Evolutionary conservation across 2,329 filamentous ascomycete genomes (phyloP), one percentile per base, ranked within the genome.

Genomic region (Ophiognomonia clavigignenti-juglandacearum): DNA sequence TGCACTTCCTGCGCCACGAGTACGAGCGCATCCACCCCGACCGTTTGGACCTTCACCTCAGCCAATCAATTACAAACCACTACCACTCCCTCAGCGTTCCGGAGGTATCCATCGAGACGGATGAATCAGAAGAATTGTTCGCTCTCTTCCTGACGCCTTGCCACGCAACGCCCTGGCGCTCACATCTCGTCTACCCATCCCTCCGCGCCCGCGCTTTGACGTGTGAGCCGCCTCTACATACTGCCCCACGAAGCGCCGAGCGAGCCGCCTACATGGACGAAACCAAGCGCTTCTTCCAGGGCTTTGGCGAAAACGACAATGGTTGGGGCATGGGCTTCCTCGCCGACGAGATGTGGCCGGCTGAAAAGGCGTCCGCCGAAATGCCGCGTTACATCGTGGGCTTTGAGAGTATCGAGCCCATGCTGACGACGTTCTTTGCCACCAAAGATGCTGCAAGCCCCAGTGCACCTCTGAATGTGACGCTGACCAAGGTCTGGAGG

Each of bases 101-200:
- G 54, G 58, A 43, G 3, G 1, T 54, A 59, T 26, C 56, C 36
- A 6, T 7, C 6, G 19, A 52, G 32, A 48, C 60, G 3, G 60
- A 61, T 18, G 54, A 56, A 23, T 52, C 56, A 29, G 58, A 69
- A 29, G 75, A 78, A 49, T 72, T 82, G 10, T 84, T 83, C 57
- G 80, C 84, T 27, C 85, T 86, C 18, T 96, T 97, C 68, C 76
- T 98, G 20, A 95, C 91, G 77, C 93, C 93, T 9, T 98, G 93
- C 68, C 93, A 98, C 72, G 88, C 86, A 55, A 97, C 92, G 0
- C 92, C 93, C 3, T 97, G 93, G 92, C 86, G 91, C 58, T 90
- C 86, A 14, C 87, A 95, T 60, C 77, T 97, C 32, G 74, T 95
- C 51, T 80, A 93, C 60, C 80, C 88, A 0, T 69, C 72, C 24